Conservation (phyloP, 768 basidiomycete species). For the Pleurotus salmoneostramineus region DNA sequence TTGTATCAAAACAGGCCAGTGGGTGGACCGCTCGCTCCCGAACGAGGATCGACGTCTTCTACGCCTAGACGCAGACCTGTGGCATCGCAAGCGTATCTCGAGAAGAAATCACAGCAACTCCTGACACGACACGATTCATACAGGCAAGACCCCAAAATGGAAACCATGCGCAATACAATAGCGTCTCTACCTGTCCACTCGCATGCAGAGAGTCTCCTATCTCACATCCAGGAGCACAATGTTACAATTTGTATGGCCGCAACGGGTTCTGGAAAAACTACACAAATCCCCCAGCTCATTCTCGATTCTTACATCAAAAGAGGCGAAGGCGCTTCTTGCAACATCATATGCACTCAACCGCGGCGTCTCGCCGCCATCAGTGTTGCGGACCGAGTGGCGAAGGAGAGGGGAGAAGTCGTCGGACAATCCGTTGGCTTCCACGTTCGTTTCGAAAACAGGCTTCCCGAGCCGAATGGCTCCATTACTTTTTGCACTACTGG, state of each 20-base stretch:
- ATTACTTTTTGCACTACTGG: conserved; percentile 94
- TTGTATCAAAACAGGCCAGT: conserved; percentile 65
- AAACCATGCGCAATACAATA: conserved; percentile 65
- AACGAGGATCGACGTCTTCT: not conserved
- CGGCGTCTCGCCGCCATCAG: conserved; percentile 88
- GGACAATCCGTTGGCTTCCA: conserved; percentile 85
- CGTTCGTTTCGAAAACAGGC: conserved; percentile 83
- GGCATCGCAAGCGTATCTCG: conserved; percentile 23
- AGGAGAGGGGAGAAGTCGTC: conserved; percentile 72
- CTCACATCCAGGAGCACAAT: conserved; percentile 69
- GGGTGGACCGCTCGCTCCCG: conserved; percentile 15
- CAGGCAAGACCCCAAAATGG: conserved; percentile 52
- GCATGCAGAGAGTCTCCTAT: conserved; percentile 60
- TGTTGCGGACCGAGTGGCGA: conserved; percentile 87
- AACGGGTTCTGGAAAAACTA: conserved; percentile 92
- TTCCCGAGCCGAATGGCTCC: conserved; percentile 76
- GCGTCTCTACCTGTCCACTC: conserved; percentile 72
- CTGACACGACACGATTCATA: conserved; percentile 52
- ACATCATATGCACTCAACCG: conserved; percentile 92
- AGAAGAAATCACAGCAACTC: conserved; percentile 57
- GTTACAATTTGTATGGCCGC: conserved; percentile 89
- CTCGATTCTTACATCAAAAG: conserved; percentile 77
- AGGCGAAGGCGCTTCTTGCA: conserved; percentile 81
- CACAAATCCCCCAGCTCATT: conserved; percentile 90
- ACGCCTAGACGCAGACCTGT: not conserved